Evolutionary conservation across 1,284 basidiomycete genomes (phyloP).

Genomic region (Melampsora americana): DNA sequence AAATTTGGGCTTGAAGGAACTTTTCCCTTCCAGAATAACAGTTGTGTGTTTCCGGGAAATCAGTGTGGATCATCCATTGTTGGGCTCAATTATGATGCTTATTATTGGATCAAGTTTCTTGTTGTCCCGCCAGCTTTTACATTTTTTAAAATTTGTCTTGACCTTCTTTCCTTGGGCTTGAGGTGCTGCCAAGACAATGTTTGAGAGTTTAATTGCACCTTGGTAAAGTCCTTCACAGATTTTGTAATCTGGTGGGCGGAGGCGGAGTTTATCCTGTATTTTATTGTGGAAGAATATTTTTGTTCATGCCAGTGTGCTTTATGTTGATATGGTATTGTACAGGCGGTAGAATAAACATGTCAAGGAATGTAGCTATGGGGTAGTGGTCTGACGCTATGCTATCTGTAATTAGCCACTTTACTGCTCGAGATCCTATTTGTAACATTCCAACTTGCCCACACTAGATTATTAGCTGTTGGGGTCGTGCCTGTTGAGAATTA

Average conservation of each 20-base stretch:
- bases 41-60: background rate
- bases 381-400: conserved; percentile 1
- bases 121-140: conserved; percentile 16
- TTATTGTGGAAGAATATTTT: background rate
- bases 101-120: background rate
- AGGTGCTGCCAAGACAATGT: background rate
- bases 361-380: background rate
- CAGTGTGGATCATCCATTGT: background rate
- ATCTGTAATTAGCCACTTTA: background rate
- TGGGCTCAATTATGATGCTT: background rate
- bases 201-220: background rate
- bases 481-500: background rate
- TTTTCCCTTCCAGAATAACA: conserved; percentile 1
- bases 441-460: background rate
- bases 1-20: background rate
- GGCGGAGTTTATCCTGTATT: background rate
- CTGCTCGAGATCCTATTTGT: background rate
- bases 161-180: background rate
- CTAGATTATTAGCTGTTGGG: conserved; percentile 8
- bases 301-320: background rate
- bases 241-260: no score
- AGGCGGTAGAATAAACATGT: background rate
- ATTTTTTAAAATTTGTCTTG: background rate
- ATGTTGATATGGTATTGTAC: background rate
- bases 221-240: background rate